Conservation (phyloP, 2,329 filamentous ascomycete genomes). For the Talaromyces pinophilus region DNA sequence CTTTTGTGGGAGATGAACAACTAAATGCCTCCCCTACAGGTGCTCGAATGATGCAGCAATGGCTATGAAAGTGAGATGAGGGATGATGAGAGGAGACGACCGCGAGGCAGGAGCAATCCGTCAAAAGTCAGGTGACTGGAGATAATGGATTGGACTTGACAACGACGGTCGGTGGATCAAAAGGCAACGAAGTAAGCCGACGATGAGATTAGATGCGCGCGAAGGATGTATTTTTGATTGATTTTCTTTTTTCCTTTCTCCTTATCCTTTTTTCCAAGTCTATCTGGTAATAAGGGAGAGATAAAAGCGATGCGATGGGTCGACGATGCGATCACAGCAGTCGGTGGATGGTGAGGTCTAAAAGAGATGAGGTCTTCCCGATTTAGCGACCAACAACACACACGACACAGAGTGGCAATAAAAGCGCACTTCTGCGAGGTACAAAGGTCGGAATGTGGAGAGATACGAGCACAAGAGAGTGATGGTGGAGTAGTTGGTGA, state of each 20-base stretch:
- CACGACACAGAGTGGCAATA: background rate
- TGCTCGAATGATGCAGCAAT: constrained; percentile 27
- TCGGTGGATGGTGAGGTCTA: constrained; percentile 1
- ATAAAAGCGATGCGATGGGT: constrained; percentile 24
- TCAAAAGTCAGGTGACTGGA: constrained; percentile 15
- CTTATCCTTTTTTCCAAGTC: constrained; percentile 27
- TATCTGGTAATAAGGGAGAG: constrained; percentile 30
- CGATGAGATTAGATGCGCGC: background rate
- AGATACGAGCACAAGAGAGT: constrained; percentile 24
- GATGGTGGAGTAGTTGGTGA: constrained; percentile 25
- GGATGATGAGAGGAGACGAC: background rate
- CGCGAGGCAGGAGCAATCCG: constrained; percentile 19
- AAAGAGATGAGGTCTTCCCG: background rate
- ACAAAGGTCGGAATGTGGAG: constrained; percentile 21
- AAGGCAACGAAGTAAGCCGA: background rate
- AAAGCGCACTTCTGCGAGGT: background rate
- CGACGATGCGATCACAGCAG: constrained; percentile 12
- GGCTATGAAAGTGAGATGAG: constrained; percentile 18
- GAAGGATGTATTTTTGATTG: constrained; percentile 6
- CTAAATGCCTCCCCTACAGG: constrained; percentile 83
- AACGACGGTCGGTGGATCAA: background rate
- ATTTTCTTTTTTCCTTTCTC: constrained; percentile 24
- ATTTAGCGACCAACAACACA: background rate
- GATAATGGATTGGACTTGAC: background rate
- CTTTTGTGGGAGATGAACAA: constrained; percentile 91